phyloP scores from a whole-genome alignment of 2,329 filamentous ascomycete species.

The Fusarium mundagurra region DNA sequence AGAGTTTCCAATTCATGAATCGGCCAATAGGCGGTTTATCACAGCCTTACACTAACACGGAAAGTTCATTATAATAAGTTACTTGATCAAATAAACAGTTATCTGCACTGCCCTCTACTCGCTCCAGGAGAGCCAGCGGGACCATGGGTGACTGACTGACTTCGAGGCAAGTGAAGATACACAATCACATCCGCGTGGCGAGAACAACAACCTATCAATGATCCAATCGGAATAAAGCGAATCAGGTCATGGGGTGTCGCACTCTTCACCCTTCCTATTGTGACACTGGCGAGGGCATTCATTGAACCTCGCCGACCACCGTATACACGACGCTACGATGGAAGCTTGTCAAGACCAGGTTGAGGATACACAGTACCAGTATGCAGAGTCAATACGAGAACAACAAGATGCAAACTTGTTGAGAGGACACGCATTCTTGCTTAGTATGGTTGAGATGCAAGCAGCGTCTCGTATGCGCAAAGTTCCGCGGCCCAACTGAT shows the following conservation, averaged over 20 bases:
- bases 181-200: constrained; percentile 10
- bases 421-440: not conserved
- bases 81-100: not conserved
- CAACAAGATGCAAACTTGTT: not conserved
- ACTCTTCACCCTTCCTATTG: not conserved
- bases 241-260: not conserved
- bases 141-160: not conserved
- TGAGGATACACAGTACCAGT: not conserved
- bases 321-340: not conserved
- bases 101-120: not conserved
- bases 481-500: not conserved
- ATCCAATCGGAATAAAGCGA: constrained; percentile 11
- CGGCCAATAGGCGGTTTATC: not conserved
- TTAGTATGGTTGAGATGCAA: not conserved
- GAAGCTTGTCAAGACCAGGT: not conserved
- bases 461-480: not conserved
- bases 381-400: not conserved
- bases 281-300: not conserved
- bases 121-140: not conserved
- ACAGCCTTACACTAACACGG: not conserved
- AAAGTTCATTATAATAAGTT: not conserved
- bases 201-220: not conserved
- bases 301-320: not conserved
- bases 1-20: not conserved
- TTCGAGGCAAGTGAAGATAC: constrained; percentile 4